These are phyloP conservation scores for Iodosphaeria phyllophila DNA, from an alignment of 2,329 filamentous ascomycete genomes.

Conservation along the genomic window DNA sequence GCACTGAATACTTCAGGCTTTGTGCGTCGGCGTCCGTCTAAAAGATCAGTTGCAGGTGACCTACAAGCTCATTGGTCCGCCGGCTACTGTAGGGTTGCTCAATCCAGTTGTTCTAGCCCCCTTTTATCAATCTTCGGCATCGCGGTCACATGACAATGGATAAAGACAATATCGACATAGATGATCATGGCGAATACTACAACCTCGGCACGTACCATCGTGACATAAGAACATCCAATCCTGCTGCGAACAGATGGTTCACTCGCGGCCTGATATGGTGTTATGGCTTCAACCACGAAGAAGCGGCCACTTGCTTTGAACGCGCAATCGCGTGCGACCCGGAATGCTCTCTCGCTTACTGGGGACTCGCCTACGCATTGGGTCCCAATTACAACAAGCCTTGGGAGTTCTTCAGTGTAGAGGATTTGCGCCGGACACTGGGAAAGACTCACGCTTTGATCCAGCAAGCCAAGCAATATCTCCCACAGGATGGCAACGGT, in stretches of 20 bases:
- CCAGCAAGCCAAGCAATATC: conserved; percentile 18
- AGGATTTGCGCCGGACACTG: conserved; percentile 35
- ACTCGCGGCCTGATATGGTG: conserved; percentile 54
- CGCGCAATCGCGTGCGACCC: conserved; percentile 34
- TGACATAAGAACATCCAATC: conserved; percentile 30
- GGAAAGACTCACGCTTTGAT: conserved; percentile 26
- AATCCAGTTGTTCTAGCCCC: no score
- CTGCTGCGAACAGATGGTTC: conserved; percentile 46
- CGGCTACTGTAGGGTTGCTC: no score
- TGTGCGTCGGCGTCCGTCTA: no score
- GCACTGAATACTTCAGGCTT: no score
- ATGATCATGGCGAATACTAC: no score
- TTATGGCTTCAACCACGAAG: conserved; percentile 62
- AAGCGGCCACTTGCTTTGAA: conserved; percentile 45
- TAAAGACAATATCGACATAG: no score
- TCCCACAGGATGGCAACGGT: conserved; percentile 7
- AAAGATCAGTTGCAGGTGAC: no score
- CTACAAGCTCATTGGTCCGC: no score
- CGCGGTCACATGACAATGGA: no score
- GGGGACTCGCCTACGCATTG: conserved; percentile 51
- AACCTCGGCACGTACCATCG: conserved; percentile 41
- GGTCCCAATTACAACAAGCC: conserved; percentile 67
- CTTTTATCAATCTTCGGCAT: no score
- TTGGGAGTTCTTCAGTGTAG: conserved; percentile 49
- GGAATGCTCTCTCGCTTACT: conserved; percentile 43